phyloP scores from a whole-genome alignment of 352 stramenopile species.

The Peronospora farinosa region DNA sequence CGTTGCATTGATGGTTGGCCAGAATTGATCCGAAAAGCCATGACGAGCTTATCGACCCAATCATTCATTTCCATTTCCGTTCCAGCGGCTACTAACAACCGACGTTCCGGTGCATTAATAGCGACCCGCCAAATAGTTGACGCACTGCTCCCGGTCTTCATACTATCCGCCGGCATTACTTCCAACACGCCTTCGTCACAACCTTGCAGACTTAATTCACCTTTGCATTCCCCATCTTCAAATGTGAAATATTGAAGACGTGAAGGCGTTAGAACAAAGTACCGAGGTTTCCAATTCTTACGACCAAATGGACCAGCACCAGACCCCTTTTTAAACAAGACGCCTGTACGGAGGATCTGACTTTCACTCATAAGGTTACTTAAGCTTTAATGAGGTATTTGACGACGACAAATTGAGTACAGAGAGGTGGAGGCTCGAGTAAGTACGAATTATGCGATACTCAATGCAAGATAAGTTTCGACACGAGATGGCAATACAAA shows the following conservation, averaged over 20 bases:
- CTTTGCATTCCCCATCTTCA: constrained; percentile 68
- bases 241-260: constrained; percentile 76
- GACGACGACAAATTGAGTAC: too few relatives aligned
- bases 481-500: too few relatives aligned
- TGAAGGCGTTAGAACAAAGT: constrained; percentile 58
- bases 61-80: constrained; percentile 85
- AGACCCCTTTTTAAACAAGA: constrained; percentile 80
- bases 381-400: background rate
- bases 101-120: constrained; percentile 53
- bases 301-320: constrained; percentile 57
- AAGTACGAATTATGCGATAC: constrained; percentile 15
- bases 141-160: constrained; percentile 64
- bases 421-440: background rate
- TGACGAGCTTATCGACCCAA: constrained; percentile 70
- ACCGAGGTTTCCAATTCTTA: constrained; percentile 76
- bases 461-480: constrained; percentile 11
- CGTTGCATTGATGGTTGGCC: constrained; percentile 32
- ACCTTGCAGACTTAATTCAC: constrained; percentile 58
- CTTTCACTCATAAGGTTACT: constrained; percentile 33
- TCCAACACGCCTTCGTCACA: constrained; percentile 62
- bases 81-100: constrained; percentile 54
- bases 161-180: constrained; percentile 71
- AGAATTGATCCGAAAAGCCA: constrained; percentile 54
- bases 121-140: constrained; percentile 77
- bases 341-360: constrained; percentile 58